Evolutionary conservation across 2,329 filamentous ascomycete genomes (phyloP), one percentile per base, ranked within the genome.

Genomic region (Aspergillus cejpii): DNA sequence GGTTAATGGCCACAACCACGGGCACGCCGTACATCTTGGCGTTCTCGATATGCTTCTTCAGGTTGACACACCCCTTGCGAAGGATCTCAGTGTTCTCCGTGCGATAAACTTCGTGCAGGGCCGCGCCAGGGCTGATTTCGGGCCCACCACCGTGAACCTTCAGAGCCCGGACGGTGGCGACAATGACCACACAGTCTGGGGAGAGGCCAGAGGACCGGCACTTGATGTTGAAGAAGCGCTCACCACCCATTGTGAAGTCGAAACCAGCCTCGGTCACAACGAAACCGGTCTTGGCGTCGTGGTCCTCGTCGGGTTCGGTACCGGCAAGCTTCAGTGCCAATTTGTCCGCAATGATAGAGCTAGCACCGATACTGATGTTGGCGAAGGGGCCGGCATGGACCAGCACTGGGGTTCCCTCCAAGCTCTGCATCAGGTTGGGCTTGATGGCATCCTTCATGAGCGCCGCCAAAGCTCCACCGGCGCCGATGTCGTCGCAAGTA

Each of bases 141-240:
- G 92, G 91, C 14, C 90, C 92, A 46, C 91, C 92, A 43, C 92
- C 92, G 68, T 98, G 92, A 3, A 96, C 90, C 77, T 98, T 98
- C 53, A 98, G 77, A 5, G 92, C 92, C 56, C 92, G 85, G 37
- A 98, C 87, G 2, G 92, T 98, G 19, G 92, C 91, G 28, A 98
- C 92, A 47, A 98, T 83, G 36, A 98, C 88, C 5, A 95, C 90
- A 1, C 89, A 87, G 61, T 98, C 92, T 1, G 92, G 92, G 2
- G 88, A 81, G 37, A 98, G 83, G 19, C 91, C 91, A 5, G 91
- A 96, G 7, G 89, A 86, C 49, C 92, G 85, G 74, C 92, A 97
- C 78, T 98, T 98, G 77, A 98, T 97, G 75, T 98, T 97, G 81
- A 98, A 97, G 78, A 98, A 98, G 41, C 92, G 85, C 77, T 98